phyloP scores from a whole-genome alignment of 495 filamentous ascomycete genomes.

The Aspergillus ellipticus region DNA sequence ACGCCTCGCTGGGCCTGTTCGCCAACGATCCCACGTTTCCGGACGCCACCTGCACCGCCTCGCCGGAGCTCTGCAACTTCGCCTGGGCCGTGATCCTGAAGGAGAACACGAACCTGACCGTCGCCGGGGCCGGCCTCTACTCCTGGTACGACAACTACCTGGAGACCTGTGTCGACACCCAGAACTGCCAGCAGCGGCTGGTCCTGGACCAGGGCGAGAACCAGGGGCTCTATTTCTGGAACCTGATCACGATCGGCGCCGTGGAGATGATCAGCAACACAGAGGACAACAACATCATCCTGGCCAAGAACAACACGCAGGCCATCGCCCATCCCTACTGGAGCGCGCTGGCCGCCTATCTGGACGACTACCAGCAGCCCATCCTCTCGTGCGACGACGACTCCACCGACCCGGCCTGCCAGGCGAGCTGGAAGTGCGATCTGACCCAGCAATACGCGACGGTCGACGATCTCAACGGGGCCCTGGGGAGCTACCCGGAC shows the following conservation, averaged over 20 bases:
- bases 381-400: neutral
- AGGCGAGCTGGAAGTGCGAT: neutral
- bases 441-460: neutral
- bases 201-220: neutral
- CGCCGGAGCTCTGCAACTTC: conserved; percentile 2
- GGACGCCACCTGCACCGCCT: neutral
- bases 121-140: conserved; percentile 9
- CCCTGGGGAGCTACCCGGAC: neutral
- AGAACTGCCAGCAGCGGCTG: conserved; percentile 5
- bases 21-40: neutral
- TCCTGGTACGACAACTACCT: conserved; percentile 12
- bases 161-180: conserved; percentile 10
- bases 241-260: neutral
- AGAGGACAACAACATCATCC: neutral
- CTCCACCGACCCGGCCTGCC: neutral
- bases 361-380: neutral
- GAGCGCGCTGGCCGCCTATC: neutral
- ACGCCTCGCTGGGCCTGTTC: conserved; percentile 1
- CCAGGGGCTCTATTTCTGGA: neutral
- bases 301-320: neutral
- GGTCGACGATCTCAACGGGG: neutral
- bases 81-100: conserved; percentile 11
- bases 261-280: neutral
- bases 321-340: neutral
- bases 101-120: conserved; percentile 4